Conservation (phyloP, 441 rosid genomes). For the Theobroma grandiflorum region DNA sequence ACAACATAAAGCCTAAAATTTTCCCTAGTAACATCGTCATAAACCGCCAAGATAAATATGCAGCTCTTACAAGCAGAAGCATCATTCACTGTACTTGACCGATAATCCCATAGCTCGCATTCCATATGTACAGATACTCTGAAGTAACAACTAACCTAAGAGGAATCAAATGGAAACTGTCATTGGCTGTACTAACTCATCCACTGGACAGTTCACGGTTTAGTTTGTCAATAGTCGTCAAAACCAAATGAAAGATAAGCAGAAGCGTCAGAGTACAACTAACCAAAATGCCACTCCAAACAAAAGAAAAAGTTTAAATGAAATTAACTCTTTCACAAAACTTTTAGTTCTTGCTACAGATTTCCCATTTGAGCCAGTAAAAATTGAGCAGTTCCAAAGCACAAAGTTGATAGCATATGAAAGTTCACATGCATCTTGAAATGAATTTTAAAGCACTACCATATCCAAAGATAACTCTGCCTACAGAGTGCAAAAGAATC, state of each 20-base stretch:
- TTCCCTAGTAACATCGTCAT: background rate
- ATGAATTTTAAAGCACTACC: background rate
- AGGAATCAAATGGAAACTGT: background rate
- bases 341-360: background rate
- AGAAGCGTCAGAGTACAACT: background rate
- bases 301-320: background rate
- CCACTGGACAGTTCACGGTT: background rate
- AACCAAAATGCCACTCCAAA: background rate
- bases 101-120: no score
- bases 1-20: background rate
- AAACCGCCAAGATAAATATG: background rate
- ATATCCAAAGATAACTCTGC: background rate
- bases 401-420: constrained; percentile 19
- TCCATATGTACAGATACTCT: no score
- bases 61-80: no score
- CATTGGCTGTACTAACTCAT: background rate
- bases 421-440: constrained; percentile 13
- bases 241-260: background rate
- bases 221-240: background rate
- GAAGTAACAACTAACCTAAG: no score
- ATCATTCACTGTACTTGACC: no score
- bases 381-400: constrained; percentile 18
- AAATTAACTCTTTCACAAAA: background rate
- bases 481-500: constrained; percentile 22
- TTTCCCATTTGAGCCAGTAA: constrained; percentile 18